These are phyloP conservation scores for Daedaleopsis sinensis DNA, from an alignment of 768 basidiomycete genomes.

Conservation along the genomic window DNA sequence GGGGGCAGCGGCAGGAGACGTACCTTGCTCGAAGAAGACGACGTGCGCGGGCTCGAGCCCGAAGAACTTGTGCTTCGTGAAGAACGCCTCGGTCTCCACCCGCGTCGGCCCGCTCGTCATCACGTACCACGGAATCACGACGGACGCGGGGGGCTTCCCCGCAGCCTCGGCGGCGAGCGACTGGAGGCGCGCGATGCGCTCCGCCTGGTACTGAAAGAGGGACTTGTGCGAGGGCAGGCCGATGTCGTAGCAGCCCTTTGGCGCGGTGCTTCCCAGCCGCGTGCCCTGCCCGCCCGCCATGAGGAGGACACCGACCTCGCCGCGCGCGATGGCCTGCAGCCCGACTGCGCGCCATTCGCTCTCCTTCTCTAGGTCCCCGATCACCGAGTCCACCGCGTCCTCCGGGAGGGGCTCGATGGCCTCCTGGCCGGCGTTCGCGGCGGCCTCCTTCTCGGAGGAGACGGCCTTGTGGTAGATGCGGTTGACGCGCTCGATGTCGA, in stretches of 20 bases:
- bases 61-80: conserved; percentile 75
- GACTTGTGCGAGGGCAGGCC: conserved; percentile 90
- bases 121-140: conserved; percentile 93
- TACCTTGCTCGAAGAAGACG: conserved; percentile 96
- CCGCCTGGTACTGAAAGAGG: conserved; percentile 97
- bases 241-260: conserved; percentile 99
- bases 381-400: conserved; percentile 67
- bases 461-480: conserved; percentile 81
- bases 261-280: conserved; percentile 85
- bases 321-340: conserved; percentile 75
- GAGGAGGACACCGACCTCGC: conserved; percentile 91
- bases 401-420: conserved; percentile 82
- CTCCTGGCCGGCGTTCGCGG: conserved; percentile 46
- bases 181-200: conserved; percentile 87
- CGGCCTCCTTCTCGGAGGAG: conserved; percentile 56
- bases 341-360: conserved; percentile 79
- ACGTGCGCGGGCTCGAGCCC: conserved; percentile 81
- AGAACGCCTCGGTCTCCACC: conserved; percentile 83
- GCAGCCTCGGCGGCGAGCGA: conserved; percentile 63
- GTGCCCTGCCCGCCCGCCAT: conserved; percentile 99
- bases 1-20: conserved; percentile 17
- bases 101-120: conserved; percentile 99
- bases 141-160: conserved; percentile 57
- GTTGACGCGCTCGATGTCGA: conserved; percentile 93
- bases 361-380: conserved; percentile 55